A percentile compares a stretch with the other conserved stretches of the same genome.
Conservation (phyloP, 495 filamentous ascomycete genomes). For the Aspergillus diversus region DNA sequence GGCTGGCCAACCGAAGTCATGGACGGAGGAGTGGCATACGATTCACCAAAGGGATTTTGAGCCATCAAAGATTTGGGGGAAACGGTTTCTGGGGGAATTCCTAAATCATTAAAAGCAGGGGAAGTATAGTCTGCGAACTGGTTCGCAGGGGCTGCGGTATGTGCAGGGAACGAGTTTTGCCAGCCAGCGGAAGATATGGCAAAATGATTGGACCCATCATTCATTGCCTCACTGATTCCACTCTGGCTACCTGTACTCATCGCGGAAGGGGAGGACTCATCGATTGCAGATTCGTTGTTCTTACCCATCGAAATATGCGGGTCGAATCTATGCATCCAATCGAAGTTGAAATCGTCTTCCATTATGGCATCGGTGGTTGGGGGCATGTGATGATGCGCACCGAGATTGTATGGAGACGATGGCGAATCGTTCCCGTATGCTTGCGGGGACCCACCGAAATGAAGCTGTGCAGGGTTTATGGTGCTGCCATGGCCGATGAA, state of each 20-base stretch:
- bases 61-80: constrained; percentile 55
- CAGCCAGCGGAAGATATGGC: constrained; percentile 60
- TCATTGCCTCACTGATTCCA: constrained; percentile 89
- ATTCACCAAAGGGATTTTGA: constrained; percentile 48
- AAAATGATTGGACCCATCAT: constrained; percentile 74
- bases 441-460: constrained; percentile 84
- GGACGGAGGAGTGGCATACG: constrained; percentile 62
- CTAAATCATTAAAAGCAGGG: constrained; percentile 46
- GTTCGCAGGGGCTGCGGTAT: constrained; percentile 59
- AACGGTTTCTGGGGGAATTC: constrained; percentile 47
- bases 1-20: constrained; percentile 62
- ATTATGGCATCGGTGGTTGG: constrained; percentile 52
- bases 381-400: constrained; percentile 63
- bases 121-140: constrained; percentile 64
- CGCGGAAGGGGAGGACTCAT: constrained; percentile 91
- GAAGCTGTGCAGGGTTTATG: constrained; percentile 94
- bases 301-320: constrained; percentile 72
- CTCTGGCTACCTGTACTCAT: constrained; percentile 92
- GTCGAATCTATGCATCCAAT: constrained; percentile 87
- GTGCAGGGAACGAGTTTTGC: constrained; percentile 69
- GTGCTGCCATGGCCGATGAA: constrained; percentile 75
- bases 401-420: constrained; percentile 72
- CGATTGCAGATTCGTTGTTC: constrained; percentile 75
- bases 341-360: constrained; percentile 76
- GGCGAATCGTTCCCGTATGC: constrained; percentile 66